phyloP scores from a whole-genome alignment of 768 basidiomycete species.

The Kwoniella newhampshirensis region DNA sequence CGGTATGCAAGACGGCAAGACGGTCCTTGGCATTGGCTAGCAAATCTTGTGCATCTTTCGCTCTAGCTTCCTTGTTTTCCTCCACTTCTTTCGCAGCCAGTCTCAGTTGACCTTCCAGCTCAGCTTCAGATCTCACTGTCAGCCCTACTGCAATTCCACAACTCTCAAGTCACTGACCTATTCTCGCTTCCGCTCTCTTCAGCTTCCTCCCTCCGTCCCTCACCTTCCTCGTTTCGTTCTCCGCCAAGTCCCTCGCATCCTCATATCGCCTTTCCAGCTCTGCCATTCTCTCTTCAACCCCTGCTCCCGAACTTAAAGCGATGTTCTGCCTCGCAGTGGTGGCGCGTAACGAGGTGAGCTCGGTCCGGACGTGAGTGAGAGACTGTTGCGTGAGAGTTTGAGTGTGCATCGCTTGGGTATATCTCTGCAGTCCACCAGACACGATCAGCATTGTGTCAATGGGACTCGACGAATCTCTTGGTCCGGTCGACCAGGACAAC shows the following conservation, averaged over 20 bases:
- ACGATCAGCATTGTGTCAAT: background rate
- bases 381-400: slow-evolving; percentile 51
- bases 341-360: slow-evolving; percentile 40
- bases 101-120: slow-evolving; percentile 42
- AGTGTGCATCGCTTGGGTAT: slow-evolving; percentile 49
- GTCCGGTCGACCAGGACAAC: background rate
- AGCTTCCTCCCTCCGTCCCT: slow-evolving; percentile 40
- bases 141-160: background rate
- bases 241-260: slow-evolving; percentile 35
- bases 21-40: slow-evolving; percentile 46
- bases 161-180: slow-evolving; percentile 25
- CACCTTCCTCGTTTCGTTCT: slow-evolving; percentile 31
- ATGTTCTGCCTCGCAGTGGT: slow-evolving; percentile 38
- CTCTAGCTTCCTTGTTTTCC: slow-evolving; percentile 39
- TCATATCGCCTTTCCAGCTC: slow-evolving; percentile 44
- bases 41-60: slow-evolving; percentile 45
- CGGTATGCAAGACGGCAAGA: slow-evolving; percentile 37
- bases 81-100: slow-evolving; percentile 36
- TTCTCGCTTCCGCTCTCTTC: slow-evolving; percentile 42
- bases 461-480: no score
- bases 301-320: slow-evolving; percentile 35
- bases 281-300: slow-evolving; percentile 38
- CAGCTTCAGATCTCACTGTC: slow-evolving; percentile 20
- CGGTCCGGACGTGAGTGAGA: slow-evolving; percentile 50
- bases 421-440: slow-evolving; percentile 31